Evolutionary conservation across 441 rosid species (phyloP).

Genomic region (Pelargonium cotyledonis): DNA sequence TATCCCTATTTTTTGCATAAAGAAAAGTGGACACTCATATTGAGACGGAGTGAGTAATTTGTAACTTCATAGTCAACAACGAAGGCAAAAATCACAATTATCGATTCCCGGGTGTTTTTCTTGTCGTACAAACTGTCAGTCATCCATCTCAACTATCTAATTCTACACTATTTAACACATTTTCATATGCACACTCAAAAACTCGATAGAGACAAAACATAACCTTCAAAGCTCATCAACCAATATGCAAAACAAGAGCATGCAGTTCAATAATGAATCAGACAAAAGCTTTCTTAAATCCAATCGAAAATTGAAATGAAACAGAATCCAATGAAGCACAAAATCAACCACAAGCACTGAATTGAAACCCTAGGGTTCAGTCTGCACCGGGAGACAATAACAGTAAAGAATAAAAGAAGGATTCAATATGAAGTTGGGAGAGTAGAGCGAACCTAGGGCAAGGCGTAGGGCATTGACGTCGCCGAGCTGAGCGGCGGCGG

Average conservation of each 20-base stretch:
- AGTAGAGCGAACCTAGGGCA: slow-evolving; percentile 19
- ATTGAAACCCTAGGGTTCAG: neutral
- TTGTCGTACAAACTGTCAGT: neutral
- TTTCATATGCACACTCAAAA: neutral
- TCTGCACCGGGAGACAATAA: too few relatives aligned
- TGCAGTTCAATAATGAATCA: neutral
- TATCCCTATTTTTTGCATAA: neutral
- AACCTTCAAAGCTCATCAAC: neutral
- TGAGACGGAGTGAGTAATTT: neutral
- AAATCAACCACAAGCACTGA: neutral
- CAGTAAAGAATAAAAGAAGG: neutral
- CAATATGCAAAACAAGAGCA: neutral
- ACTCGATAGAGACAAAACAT: neutral
- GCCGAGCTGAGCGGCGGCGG: slow-evolving; percentile 42
- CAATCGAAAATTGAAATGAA: neutral
- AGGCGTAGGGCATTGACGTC: slow-evolving; percentile 24
- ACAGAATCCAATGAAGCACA: neutral
- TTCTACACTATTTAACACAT: too few relatives aligned
- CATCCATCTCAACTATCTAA: slow-evolving; percentile 2
- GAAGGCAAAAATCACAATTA: neutral
- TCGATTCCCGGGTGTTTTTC: neutral
- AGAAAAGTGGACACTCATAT: neutral
- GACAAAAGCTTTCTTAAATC: neutral
- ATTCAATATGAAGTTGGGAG: neutral
- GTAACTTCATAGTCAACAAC: neutral